Conservation (phyloP, 176 grass and related monocot genomes). For the Canna indica region DNA sequence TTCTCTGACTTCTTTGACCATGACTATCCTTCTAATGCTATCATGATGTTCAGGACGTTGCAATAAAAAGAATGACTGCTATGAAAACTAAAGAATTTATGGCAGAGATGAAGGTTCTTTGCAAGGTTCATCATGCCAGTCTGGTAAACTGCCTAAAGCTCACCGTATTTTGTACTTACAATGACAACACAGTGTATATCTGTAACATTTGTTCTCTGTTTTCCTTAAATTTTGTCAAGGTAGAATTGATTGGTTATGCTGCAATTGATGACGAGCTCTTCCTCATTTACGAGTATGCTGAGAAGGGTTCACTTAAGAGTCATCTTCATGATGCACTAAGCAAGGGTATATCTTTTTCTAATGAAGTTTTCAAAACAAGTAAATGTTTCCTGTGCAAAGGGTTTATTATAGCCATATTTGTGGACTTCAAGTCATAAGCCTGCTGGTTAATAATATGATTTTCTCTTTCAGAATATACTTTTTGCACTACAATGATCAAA, state of each 20-base stretch:
- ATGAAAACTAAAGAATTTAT: constrained; percentile 98
- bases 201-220: constrained; percentile 3
- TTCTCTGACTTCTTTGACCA: constrained; percentile 16
- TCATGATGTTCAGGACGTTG: constrained; percentile 58
- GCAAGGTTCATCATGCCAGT: constrained; percentile 97
- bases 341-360: constrained; percentile 46
- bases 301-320: constrained; percentile 90
- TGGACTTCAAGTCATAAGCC: too few species aligned
- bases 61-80: constrained; percentile 96
- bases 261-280: constrained; percentile 84
- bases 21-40: constrained; percentile 7
- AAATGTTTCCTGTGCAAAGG: too few species aligned
- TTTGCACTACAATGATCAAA: too few species aligned
- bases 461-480: too few species aligned
- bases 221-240: constrained; percentile 75
- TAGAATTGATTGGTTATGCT: constrained; percentile 99
- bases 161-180: constrained; percentile 14
- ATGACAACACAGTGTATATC: constrained; percentile 20
- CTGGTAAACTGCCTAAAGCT: constrained; percentile 51
- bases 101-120: constrained; percentile 95
- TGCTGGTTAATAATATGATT: too few species aligned
- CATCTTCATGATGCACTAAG: constrained; percentile 85
- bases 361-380: neutral
- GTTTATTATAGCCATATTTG: too few species aligned
- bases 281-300: constrained; percentile 89